Evolutionary conservation across 495 filamentous ascomycete genomes (phyloP), one percentile per base, ranked within the genome.

Genomic region (Aspergillus hancockii): DNA sequence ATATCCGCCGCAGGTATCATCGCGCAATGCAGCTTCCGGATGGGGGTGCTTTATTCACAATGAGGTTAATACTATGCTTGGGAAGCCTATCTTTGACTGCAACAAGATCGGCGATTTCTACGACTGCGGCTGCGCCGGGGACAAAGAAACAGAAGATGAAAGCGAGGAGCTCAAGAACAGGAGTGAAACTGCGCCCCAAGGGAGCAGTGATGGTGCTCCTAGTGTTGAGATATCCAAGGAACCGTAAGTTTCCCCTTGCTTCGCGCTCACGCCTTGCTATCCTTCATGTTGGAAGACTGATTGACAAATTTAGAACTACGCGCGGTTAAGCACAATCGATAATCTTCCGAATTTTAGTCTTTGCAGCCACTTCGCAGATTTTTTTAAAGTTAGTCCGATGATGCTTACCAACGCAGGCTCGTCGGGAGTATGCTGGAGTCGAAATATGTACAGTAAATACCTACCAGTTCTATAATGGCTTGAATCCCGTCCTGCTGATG

Each of bases 31-130:
- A 0, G 94, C 94, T 1, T 89, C 90, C 0, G 90, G 86, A 6
- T 98, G 94, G 94, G 93, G 88, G 1, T 98, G 94, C 67, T 90
- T 90, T 64, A 88, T 97, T 38, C 94, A 98, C 66, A 98, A 98
- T 64, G 83, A 91, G 66, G 93, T 98, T 56, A 98, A 98, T 73
- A 84, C 88, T 70, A 85, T 91, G 66, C 77, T 98, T 55, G 74
- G 85, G 56, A 98, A 98, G 73, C 78, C 81, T 0, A 62, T 85
- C 52, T 98, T 97, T 71, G 91, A 98, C 69, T 98, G 94, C 66
- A 86, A 83, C 49, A 88, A 91, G 12, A 88, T 98, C 57, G 92
- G 91, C 3, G 91, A 95, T 58, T 89, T 91, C 63, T 98, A 98
- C 71, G 93, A 98, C 71, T 98, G 94, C 65, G 94, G 94, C 13